Evolutionary conservation across 306 rosid species (phyloP), one percentile per base, ranked within the genome.

Genomic region (Prunus dulcis): DNA sequence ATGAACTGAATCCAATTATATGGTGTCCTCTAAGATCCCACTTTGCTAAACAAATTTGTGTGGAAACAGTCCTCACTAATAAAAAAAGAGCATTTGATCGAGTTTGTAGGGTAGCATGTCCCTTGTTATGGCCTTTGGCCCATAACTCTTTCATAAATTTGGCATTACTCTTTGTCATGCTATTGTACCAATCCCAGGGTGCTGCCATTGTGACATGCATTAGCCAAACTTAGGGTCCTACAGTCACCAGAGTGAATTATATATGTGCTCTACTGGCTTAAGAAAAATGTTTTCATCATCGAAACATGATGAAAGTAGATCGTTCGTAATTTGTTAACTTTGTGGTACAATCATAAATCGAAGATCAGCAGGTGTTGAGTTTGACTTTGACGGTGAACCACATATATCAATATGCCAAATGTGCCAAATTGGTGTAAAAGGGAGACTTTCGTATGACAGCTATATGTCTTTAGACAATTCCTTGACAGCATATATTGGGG

Each of bases 1-100:
- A 80, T 82, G 43, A 67, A 72, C 76, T 82, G 89, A 74, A 65
- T 41, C 45, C 68, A 67, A 83, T 75, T 77, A 71, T 67, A 18
- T 60, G 80, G 75, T 81, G 69, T 72, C 55, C 76, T 75, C 30
- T 60, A 75, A 12, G 65, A 82, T 84, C 69, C 50, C 82, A 84
- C 81, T 80, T 78, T 69, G 58, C 19, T 45, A 57, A 45, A 57
- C 9, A 25, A 22, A 9, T 20, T 58, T 43, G 68, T 20, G 61
- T 25, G 68, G 77, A 61, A 60, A 60, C 57, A 60, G 69, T 64
- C 7, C 47, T 19, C 23, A 64, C 14, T 3, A 9, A 47, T 19
- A 32, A 30, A 63, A 30, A 25, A 1, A 25, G 6, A 60, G 38
- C 13, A 60, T 12, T 62, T 41, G 43, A 27, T 28, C 67, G 22